Percentiles rank a stretch among this genome's conserved stretches.
Evolutionary conservation across 768 basidiomycete species (phyloP).

Genomic region (Lentinula lateritia): DNA sequence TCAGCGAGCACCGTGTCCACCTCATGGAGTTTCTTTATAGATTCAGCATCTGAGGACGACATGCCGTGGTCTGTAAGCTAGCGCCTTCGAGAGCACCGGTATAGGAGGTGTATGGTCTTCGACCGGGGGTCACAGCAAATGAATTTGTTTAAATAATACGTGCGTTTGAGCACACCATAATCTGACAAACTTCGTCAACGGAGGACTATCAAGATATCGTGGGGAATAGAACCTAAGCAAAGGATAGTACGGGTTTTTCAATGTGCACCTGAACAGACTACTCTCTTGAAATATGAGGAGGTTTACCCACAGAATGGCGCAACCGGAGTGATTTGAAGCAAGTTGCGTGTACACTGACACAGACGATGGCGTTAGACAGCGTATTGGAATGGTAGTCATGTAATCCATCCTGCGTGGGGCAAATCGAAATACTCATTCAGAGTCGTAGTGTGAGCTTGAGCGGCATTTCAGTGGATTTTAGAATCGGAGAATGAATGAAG

Average conservation of each 20-base stretch:
- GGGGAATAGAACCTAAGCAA: background rate
- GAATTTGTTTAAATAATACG: too few species aligned
- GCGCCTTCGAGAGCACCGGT: background rate
- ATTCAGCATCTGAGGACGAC: background rate
- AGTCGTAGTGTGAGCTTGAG: too few species aligned
- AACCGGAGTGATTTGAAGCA: background rate
- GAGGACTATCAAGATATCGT: background rate
- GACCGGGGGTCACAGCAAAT: background rate
- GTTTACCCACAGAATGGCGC: background rate
- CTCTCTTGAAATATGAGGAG: background rate
- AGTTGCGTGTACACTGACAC: too few species aligned
- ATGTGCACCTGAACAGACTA: background rate
- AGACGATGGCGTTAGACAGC: background rate
- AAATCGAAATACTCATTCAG: too few species aligned
- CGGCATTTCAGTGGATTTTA: too few species aligned
- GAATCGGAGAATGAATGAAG: too few species aligned
- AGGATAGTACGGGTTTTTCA: background rate
- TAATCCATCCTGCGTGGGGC: too few species aligned
- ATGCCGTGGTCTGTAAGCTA: background rate
- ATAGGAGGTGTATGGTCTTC: background rate
- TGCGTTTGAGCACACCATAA: slow-evolving; percentile 1
- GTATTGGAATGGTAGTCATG: background rate
- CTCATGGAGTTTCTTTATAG: background rate
- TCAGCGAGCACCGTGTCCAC: background rate
- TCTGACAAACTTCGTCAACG: background rate